Evolutionary conservation across 768 basidiomycete species (phyloP), one percentile per base, ranked within the genome.

Genomic region (Psilocybe sp.): DNA sequence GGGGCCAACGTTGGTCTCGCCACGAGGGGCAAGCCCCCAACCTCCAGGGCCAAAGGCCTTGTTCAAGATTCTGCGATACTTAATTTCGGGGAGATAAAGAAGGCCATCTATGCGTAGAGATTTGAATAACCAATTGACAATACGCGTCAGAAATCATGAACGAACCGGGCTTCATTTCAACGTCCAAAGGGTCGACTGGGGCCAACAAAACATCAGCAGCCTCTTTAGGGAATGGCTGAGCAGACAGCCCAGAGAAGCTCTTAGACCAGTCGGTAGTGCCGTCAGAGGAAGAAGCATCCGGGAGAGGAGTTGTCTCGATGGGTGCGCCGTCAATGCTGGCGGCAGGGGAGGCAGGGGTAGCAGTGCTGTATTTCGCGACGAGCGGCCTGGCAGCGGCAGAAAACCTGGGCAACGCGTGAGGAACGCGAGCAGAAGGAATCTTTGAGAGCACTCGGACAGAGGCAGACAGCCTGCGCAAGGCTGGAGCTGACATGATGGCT

Each of bases 11-110:
- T 93, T 89, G 5, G 92, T 94, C 68, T 96, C 92, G 40, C 89
- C 85, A 12, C 96, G 79, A 1, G 96, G 96, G 11, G 95, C 96
- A 40, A 98, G 80, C 10, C 96, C 96, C 96, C 96, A 98, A 5
- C 87, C 94, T 6, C 96, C 96, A 15, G 96, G 96, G 10, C 96
- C 94, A 60, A 98, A 98, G 0, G 96, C 93, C 58, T 78, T 84
- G 73, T 98, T 98, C 41, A 98, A 69, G 32, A 92, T 84, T 18
- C 96, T 81, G 14, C 96, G 81, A 62, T 98, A 98, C 64, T 97
- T 96, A 61, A 98, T 98, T 69, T 98, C 96, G 15, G 96, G 96
- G 6, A 98, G 82, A 69, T 98, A 98, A 10, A 97, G 70, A 37
- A 98, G 75, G 4, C 96, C 96, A 58, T 98, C 96, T 96, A 50